Conservation (phyloP, 352 stramenopile genomes). For the Pythium rishiriense region DNA sequence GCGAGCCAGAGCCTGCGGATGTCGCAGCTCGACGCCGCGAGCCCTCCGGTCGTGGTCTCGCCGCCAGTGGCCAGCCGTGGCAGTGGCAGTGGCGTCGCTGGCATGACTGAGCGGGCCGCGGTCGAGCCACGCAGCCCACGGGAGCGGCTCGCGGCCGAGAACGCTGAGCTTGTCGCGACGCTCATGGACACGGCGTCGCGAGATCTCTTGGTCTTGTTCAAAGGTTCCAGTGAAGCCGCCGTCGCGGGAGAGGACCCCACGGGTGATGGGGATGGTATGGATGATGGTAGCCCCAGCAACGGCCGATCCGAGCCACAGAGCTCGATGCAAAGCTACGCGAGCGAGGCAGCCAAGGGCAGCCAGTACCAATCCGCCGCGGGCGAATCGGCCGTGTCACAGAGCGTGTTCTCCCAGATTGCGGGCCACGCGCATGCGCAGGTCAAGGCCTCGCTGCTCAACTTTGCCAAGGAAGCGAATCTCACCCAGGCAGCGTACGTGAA, state of each 20-base stretch:
- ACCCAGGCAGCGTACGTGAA: conserved; percentile 31
- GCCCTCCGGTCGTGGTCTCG: neutral
- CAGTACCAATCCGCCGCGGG: neutral
- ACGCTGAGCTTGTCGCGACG: conserved; percentile 15
- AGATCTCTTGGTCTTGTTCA: conserved; percentile 32
- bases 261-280: neutral
- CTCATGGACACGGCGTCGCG: conserved; percentile 25
- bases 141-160: conserved; percentile 34
- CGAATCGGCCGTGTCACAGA: conserved; percentile 28
- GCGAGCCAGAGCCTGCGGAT: conserved; percentile 49
- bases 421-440: conserved; percentile 31
- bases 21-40: conserved; percentile 28
- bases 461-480: conserved; percentile 29
- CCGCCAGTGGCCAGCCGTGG: neutral
- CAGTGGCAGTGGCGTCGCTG: neutral
- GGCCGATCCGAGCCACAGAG: neutral
- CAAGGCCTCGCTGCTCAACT: conserved; percentile 24
- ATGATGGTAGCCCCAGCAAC: neutral
- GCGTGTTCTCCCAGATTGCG: conserved; percentile 36
- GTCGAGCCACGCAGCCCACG: conserved; percentile 20
- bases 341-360: conserved; percentile 5
- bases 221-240: conserved; percentile 24
- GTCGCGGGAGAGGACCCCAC: neutral
- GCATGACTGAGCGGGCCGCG: neutral
- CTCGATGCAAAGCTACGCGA: conserved; percentile 6